A percentile compares a stretch with the other conserved stretches of the same genome.
These are phyloP conservation scores for Cladophialophora carrionii DNA, from an alignment of 2,329 filamentous ascomycete genomes.

Conservation along the genomic window DNA sequence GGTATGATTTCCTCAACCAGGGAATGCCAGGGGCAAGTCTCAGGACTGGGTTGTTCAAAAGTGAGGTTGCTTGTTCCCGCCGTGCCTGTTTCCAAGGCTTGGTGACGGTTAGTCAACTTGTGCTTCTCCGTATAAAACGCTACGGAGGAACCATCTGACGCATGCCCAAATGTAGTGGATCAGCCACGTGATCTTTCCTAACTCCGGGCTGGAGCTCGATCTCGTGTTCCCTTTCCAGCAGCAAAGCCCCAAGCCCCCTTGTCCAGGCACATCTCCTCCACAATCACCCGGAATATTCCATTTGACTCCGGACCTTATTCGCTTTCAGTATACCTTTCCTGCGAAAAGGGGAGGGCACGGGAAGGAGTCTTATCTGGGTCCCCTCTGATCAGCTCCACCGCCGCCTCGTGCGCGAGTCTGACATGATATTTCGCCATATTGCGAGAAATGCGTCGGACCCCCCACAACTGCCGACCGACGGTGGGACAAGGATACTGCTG, in stretches of 20 bases:
- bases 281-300: neutral
- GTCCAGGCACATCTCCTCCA: neutral
- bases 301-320: neutral
- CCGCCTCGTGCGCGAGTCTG: conserved; percentile 17
- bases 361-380: neutral
- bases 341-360: neutral
- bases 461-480: conserved; percentile 17
- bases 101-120: neutral
- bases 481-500: neutral
- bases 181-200: neutral
- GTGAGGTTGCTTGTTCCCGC: neutral
- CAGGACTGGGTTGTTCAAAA: neutral
- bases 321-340: conserved; percentile 1
- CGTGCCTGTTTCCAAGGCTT: neutral
- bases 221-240: neutral
- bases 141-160: neutral
- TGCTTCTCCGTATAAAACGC: neutral
- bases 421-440: conserved; percentile 15
- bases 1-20: neutral
- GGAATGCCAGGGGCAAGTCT: neutral
- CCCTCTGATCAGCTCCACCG: neutral
- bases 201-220: neutral
- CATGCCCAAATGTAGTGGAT: neutral
- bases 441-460: neutral
- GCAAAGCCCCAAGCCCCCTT: too few relatives aligned